These are phyloP conservation scores for Mollisiaceae sp. DNA, from an alignment of 2,329 filamentous ascomycete species.

Conservation along the genomic window DNA sequence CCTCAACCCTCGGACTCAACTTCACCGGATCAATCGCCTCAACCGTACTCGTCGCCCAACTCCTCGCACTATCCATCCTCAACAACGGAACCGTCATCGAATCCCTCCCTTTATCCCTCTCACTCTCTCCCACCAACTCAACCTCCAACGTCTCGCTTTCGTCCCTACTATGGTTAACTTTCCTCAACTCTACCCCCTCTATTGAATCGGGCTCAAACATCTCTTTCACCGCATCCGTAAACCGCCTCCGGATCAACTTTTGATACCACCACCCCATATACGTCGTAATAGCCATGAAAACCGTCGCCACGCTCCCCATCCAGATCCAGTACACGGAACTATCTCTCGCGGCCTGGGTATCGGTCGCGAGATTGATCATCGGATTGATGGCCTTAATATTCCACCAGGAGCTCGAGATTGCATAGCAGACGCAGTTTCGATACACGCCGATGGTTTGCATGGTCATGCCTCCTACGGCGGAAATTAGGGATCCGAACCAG, in stretches of 20 bases:
- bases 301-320: slow-evolving; percentile 20
- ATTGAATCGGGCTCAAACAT: slow-evolving; percentile 14
- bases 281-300: slow-evolving; percentile 20
- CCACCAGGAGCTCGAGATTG: slow-evolving; percentile 15
- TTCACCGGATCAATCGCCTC: not conserved
- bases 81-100: not conserved
- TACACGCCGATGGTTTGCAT: slow-evolving; percentile 27
- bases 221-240: slow-evolving; percentile 22
- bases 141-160: not conserved
- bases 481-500: slow-evolving; percentile 24
- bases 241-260: slow-evolving; percentile 16
- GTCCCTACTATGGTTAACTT: not conserved
- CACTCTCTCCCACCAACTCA: not conserved
- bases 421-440: slow-evolving; percentile 27
- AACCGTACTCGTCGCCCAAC: not conserved
- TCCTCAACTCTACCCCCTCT: not conserved
- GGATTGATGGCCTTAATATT: slow-evolving; percentile 18
- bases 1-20: not conserved
- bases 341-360: slow-evolving; percentile 21
- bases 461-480: slow-evolving; percentile 21
- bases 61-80: not conserved
- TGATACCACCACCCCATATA: slow-evolving; percentile 32
- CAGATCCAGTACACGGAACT: slow-evolving; percentile 21
- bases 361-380: slow-evolving; percentile 21
- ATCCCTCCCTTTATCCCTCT: not conserved